Evolutionary conservation across 2,329 filamentous ascomycete species (phyloP).

Genomic region (Geoglossum cookeanum): DNA sequence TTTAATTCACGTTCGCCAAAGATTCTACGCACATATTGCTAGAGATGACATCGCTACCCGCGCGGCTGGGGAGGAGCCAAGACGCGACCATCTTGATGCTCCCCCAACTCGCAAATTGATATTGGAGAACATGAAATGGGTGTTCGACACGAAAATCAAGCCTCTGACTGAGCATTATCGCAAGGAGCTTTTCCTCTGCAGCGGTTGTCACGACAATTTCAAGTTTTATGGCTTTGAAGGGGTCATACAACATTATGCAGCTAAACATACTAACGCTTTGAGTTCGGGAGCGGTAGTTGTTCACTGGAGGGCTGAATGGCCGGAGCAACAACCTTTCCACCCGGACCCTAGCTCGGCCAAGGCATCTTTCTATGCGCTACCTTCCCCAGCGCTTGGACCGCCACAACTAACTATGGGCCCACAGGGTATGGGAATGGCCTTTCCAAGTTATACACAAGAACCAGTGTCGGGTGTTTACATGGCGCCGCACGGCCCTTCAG

Average conservation of each 20-base stretch:
- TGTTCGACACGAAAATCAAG: conserved; percentile 61
- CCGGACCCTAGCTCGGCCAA: conserved; percentile 33
- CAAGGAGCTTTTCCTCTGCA: conserved; percentile 61
- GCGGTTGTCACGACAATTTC: conserved; percentile 40
- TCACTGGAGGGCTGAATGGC: conserved; percentile 68
- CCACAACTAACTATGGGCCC: conserved; percentile 8
- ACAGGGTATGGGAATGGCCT: conserved; percentile 8
- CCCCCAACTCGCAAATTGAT: conserved; percentile 44
- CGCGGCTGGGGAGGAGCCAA: conserved; percentile 26
- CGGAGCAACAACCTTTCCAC: conserved; percentile 52
- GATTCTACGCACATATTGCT: conserved; percentile 43
- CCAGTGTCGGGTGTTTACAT: conserved; percentile 3
- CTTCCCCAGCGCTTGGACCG: conserved; percentile 10
- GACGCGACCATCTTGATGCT: conserved; percentile 30
- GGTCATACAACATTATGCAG: conserved; percentile 65
- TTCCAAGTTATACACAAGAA: neutral
- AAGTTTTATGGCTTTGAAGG: conserved; percentile 62
- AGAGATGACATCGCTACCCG: conserved; percentile 31
- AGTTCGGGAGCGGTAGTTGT: conserved; percentile 55
- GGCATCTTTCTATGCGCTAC: conserved; percentile 19
- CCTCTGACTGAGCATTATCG: conserved; percentile 44
- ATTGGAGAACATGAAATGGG: conserved; percentile 72
- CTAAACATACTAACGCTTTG: conserved; percentile 56
- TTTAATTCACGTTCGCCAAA: conserved; percentile 43
- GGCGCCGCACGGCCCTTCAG: neutral